Base-by-base conservation (phyloP, 2,329 filamentous ascomycete species). In the Xylariaceae sp. region DNA sequence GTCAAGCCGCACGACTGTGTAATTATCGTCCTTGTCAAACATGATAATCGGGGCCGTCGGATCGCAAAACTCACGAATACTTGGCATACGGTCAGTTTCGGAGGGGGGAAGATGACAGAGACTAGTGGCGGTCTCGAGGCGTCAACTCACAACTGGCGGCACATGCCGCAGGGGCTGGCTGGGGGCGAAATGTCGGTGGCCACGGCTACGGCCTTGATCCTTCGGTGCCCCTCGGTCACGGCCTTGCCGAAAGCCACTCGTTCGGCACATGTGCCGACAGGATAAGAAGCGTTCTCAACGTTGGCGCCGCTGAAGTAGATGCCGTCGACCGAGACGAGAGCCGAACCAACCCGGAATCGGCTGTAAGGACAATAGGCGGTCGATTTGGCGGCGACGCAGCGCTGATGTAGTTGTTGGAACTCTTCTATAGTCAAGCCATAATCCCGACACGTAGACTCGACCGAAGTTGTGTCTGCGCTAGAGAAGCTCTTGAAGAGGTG, bases 191-290 rank as follows among this genome's bases (percentile, higher is more conserved):
- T 88, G 71, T 97, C 90, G 5, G 93, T 96, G 6, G 90, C 84
- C 3, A 99, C 92, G 16, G 90, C 93, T 20, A 99, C 75, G 19
- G 93, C 93, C 68, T 85, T 87, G 75, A 96, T 91, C 26, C 65
- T 68, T 32, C 73, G 75, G 62, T 82, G 74, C 2, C 84, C 83
- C 49, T 77, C 77, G 6, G 85, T 83, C 4, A 97, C 84, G 20
- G 93, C 93, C 40, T 87, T 91, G 7, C 85, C 89, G 63, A 98
- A 81, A 1, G 91, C 92, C n/a, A 93, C 90, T 56, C 93, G 82
- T 81, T 99, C 95, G 14, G 95, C 95, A 74, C 95, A 98, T 2
- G 90, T 96, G n/a, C 91, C 91, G 5, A 97, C 93, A 0, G 95
- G 93, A 71, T 96, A 98, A 23, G 89, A 80, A 1, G 91, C 93